phyloP scores from a whole-genome alignment of 169 alveolate species.

The Plasmodium coatneyi region DNA sequence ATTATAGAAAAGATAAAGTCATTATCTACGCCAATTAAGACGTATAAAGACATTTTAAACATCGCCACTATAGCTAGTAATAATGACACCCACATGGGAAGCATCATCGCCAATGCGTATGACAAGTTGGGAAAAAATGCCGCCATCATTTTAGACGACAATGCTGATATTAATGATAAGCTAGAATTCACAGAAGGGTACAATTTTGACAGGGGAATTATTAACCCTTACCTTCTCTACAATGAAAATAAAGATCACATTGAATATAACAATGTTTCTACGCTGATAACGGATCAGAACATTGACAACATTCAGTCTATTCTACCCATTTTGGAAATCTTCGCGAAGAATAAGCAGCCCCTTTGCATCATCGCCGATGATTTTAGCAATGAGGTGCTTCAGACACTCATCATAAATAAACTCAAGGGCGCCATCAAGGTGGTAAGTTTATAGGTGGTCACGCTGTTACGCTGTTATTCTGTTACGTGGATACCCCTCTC shows the following conservation, averaged over 20 bases:
- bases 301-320: conserved; percentile 88
- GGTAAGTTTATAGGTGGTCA: conserved; percentile 23
- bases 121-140: conserved; percentile 91
- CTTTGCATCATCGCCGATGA: conserved; percentile 91
- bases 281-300: conserved; percentile 88
- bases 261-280: conserved; percentile 87
- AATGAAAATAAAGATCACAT: conserved; percentile 90
- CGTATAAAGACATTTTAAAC: conserved; percentile 86
- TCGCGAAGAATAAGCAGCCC: conserved; percentile 87
- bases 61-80: conserved; percentile 92
- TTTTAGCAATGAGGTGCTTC: conserved; percentile 90
- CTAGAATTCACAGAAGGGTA: conserved; percentile 91
- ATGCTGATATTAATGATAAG: conserved; percentile 90
- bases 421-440: conserved; percentile 90
- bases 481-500: neutral
- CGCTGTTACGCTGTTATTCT: neutral
- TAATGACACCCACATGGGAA: conserved; percentile 90
- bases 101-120: conserved; percentile 89
- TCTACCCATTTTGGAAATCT: conserved; percentile 88
- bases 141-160: conserved; percentile 89
- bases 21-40: conserved; percentile 87
- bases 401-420: conserved; percentile 88
- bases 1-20: conserved; percentile 88
- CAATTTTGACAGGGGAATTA: conserved; percentile 90
- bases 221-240: conserved; percentile 89